Conservation (phyloP, 345 rosid genomes). For the Angophora floribunda region DNA sequence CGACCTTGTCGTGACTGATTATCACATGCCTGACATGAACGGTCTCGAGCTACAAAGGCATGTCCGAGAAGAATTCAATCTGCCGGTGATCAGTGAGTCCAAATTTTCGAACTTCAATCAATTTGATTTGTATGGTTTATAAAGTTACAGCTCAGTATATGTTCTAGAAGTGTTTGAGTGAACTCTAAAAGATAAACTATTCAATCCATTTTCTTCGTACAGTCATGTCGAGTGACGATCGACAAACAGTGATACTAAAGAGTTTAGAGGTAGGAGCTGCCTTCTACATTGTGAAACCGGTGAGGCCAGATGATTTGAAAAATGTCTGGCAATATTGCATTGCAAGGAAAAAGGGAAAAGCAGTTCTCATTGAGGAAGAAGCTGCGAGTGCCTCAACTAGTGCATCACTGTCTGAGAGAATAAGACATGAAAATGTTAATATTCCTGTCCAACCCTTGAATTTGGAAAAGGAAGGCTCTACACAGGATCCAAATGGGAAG, state of each 20-base stretch:
- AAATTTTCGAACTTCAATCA: background rate
- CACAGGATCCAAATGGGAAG: background rate
- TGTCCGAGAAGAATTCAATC: conserved; percentile 8
- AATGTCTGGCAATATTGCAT: background rate
- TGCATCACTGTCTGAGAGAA: background rate
- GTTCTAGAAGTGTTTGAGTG: background rate
- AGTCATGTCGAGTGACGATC: conserved; percentile 66
- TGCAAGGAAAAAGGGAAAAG: background rate
- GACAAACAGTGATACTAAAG: conserved; percentile 18
- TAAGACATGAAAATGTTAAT: background rate
- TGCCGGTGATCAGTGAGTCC: conserved; percentile 57
- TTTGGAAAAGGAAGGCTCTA: background rate
- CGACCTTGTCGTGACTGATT: conserved; percentile 60
- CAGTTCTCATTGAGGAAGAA: background rate
- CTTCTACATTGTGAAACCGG: conserved; percentile 53
- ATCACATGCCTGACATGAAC: conserved; percentile 61
- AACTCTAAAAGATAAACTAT: background rate
- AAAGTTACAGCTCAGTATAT: background rate
- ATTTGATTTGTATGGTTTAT: background rate
- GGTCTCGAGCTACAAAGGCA: conserved; percentile 38
- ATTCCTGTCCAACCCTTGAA: background rate
- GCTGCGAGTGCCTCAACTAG: background rate
- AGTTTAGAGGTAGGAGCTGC: conserved; percentile 51
- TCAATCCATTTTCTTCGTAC: background rate
- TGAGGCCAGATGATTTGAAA: conserved; percentile 27